phyloP scores from a whole-genome alignment of 1,284 basidiomycete genomes.

The Ganoderma multipileum region DNA sequence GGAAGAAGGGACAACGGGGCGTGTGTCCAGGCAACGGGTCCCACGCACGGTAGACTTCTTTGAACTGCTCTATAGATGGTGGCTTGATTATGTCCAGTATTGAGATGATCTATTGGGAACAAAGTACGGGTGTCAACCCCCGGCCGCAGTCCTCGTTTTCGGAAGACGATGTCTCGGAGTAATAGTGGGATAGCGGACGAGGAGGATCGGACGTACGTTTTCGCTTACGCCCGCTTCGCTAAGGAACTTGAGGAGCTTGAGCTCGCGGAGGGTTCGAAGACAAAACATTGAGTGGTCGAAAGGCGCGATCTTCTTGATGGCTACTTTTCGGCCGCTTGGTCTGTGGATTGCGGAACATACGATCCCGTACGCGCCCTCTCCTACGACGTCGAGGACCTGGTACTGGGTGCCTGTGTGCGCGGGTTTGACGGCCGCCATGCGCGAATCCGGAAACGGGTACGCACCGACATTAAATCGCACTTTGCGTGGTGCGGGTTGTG shows the following conservation, averaged over 20 bases:
- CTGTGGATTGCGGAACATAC: conserved; percentile 88
- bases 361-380: conserved; percentile 88
- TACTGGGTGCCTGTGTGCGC: conserved; percentile 75
- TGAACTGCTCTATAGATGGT: conserved; percentile 87
- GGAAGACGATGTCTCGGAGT: conserved; percentile 1
- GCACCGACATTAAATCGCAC: conserved; percentile 92
- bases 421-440: conserved; percentile 13
- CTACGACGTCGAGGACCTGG: conserved; percentile 90
- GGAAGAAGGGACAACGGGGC: neutral
- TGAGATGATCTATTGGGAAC: conserved; percentile 79
- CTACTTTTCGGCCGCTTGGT: conserved; percentile 70
- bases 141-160: neutral
- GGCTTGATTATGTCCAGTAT: conserved; percentile 96
- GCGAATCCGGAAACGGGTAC: conserved; percentile 39
- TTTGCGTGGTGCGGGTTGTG: conserved; percentile 79
- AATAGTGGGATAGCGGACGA: neutral
- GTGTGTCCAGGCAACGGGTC: conserved; percentile 15
- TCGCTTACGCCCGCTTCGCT: conserved; percentile 92
- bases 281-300: conserved; percentile 93
- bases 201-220: conserved; percentile 68
- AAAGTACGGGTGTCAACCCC: conserved; percentile 9
- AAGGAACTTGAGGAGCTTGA: conserved; percentile 90
- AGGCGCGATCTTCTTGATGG: conserved; percentile 85
- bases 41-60: conserved; percentile 86
- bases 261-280: conserved; percentile 82